Conservation (phyloP, 257 asterid species). For the Forsythia suspensa region DNA sequence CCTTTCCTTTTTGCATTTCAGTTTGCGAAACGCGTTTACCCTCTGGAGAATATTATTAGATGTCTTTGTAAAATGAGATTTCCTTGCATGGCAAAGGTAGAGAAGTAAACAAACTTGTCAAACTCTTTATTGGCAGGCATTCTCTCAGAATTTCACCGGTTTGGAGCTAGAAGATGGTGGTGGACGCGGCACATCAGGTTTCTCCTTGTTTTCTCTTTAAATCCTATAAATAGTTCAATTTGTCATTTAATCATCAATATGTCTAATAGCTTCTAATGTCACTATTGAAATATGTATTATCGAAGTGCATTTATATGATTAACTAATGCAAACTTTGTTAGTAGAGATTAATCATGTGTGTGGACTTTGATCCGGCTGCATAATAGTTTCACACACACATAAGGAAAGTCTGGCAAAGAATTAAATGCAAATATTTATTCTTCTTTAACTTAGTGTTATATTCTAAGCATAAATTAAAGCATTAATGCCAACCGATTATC, state of each 20-base stretch:
- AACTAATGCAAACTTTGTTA: not conserved
- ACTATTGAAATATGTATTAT: not conserved
- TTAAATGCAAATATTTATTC: not conserved
- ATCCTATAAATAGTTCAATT: not conserved
- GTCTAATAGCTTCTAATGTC: not conserved
- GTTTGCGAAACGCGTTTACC: not conserved
- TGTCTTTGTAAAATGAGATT: conserved; percentile 7
- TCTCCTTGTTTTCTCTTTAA: conserved; percentile 9
- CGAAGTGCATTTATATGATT: not conserved
- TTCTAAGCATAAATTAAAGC: conserved; percentile 2
- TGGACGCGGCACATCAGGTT: conserved; percentile 97
- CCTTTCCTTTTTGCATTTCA: not conserved
- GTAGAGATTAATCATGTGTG: not conserved
- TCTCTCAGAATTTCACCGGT: conserved; percentile 90
- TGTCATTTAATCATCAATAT: not conserved
- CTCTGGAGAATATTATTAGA: not conserved
- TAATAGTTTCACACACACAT: not conserved
- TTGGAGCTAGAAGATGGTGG: conserved; percentile 99
- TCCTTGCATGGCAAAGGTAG: not conserved
- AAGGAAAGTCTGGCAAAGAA: not conserved
- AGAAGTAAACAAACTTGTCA: conserved; percentile 11
- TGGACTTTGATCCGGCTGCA: not conserved
- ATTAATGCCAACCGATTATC: conserved; percentile 9
- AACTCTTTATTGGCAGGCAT: conserved; percentile 53
- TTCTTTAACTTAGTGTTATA: not conserved